Conservation (phyloP, 768 basidiomycete species). For the Suillus cothurnatus region DNA sequence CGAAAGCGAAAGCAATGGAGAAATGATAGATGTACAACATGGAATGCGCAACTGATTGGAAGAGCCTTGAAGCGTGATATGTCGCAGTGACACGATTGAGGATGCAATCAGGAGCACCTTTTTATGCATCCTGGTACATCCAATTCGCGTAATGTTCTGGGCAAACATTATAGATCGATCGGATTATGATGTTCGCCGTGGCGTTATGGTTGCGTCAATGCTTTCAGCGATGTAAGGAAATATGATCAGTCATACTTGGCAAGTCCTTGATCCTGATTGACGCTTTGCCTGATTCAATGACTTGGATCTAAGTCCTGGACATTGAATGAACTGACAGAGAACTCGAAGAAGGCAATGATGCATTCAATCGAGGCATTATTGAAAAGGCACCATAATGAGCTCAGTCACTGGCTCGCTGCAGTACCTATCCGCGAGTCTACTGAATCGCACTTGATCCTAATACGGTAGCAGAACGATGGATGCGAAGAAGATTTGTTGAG, state of each 20-base stretch:
- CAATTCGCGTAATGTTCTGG: constrained; percentile 2
- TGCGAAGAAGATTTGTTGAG: background rate
- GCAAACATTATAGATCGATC: constrained; percentile 6
- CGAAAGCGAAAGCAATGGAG: constrained; percentile 23
- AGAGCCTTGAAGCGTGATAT: background rate
- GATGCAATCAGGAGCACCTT: background rate
- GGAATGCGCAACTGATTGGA: background rate
- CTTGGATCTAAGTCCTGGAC: constrained; percentile 8
- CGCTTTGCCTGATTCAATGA: constrained; percentile 5
- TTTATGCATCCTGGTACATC: constrained; percentile 5
- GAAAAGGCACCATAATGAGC: background rate
- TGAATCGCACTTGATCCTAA: constrained; percentile 1
- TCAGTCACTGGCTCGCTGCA: constrained; percentile 3
- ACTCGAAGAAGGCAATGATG: constrained; percentile 10
- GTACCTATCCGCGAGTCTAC: background rate
- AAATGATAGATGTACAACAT: constrained; percentile 18
- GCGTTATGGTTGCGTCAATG: constrained; percentile 8
- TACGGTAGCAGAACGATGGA: background rate
- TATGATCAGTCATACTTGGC: constrained; percentile 9
- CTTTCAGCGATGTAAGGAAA: constrained; percentile 6
- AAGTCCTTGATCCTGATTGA: constrained; percentile 3
- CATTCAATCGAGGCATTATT: background rate
- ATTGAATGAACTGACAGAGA: constrained; percentile 8
- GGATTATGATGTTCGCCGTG: constrained; percentile 4
- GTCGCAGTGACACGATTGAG: constrained; percentile 1